Percentiles rank a stretch among this genome's conserved stretches.
Conservation (phyloP, 176 grass and related monocot genomes). For the Cymbopogon citratus region DNA sequence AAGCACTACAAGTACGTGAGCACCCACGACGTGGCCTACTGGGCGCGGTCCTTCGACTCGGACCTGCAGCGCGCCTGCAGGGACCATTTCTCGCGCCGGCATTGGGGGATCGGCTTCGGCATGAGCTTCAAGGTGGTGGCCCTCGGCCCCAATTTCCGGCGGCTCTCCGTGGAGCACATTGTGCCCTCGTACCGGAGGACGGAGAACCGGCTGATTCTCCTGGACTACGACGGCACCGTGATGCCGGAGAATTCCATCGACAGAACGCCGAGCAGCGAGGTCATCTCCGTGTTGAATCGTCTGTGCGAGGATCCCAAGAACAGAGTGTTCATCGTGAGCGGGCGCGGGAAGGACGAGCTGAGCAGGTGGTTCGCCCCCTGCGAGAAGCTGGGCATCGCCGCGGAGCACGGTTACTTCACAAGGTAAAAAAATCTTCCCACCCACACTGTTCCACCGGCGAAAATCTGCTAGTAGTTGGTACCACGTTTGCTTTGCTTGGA, state of each 20-base stretch:
- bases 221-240: conserved; percentile 91
- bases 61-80: conserved; percentile 88
- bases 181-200: conserved; percentile 48
- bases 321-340: conserved; percentile 87
- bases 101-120: conserved; percentile 87
- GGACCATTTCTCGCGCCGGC: conserved; percentile 74
- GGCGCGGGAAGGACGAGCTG: conserved; percentile 64
- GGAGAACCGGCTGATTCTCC: conserved; percentile 53
- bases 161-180: conserved; percentile 71
- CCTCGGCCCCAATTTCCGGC: conserved; percentile 69
- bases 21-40: conserved; percentile 86
- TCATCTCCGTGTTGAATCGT: conserved; percentile 61
- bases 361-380: conserved; percentile 73
- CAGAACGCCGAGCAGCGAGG: conserved; percentile 61
- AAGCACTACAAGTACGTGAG: conserved; percentile 96
- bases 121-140: conserved; percentile 93
- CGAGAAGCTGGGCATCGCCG: conserved; percentile 80
- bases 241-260: conserved; percentile 62
- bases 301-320: conserved; percentile 80
- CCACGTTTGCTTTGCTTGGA: conserved; percentile 29
- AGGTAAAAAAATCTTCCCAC: conserved; percentile 53
- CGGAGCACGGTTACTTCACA: conserved; percentile 91
- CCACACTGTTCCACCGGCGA: neutral
- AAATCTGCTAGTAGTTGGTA: conserved; percentile 17
- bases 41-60: conserved; percentile 72